phyloP scores from a whole-genome alignment of 2,329 filamentous ascomycete genomes.

The Scedosporium aurantiacum region DNA sequence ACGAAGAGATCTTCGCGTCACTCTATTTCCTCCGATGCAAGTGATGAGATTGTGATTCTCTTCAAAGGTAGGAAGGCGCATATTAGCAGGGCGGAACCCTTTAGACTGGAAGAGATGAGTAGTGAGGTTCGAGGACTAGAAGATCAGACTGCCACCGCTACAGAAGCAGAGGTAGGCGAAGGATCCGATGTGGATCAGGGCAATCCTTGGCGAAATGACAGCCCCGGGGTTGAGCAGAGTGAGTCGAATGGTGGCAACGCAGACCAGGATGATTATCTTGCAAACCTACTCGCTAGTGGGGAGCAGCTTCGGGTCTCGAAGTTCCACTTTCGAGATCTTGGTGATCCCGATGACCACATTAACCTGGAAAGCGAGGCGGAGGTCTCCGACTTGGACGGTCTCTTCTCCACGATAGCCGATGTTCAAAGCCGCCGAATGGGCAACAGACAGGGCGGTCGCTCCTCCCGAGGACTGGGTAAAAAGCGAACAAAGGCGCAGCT shows the following conservation, averaged over 20 bases:
- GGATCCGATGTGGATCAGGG: neutral
- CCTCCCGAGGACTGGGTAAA: neutral
- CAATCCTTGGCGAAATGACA: neutral
- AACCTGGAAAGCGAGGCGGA: neutral
- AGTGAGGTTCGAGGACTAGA: neutral
- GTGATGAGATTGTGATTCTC: constrained; percentile 53
- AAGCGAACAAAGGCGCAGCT: constrained; percentile 28
- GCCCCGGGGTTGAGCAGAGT: neutral
- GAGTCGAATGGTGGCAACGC: constrained; percentile 1
- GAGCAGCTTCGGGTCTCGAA: constrained; percentile 47
- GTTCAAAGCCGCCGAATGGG: neutral
- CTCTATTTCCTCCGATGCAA: neutral
- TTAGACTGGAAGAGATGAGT: constrained; percentile 12
- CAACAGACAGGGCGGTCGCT: neutral
- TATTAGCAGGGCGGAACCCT: constrained; percentile 9
- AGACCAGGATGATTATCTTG: constrained; percentile 49
- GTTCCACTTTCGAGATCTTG: constrained; percentile 31
- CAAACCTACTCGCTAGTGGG: constrained; percentile 46
- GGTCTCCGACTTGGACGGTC: neutral
- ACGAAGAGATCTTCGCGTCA: neutral
- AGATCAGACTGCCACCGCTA: neutral
- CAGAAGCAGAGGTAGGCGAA: neutral
- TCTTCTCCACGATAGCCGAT: neutral
- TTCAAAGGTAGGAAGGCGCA: constrained; percentile 43
- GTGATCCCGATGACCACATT: constrained; percentile 15